phyloP scores from a whole-genome alignment of 2,329 filamentous ascomycete species.

The Cyclaneusma minus region DNA sequence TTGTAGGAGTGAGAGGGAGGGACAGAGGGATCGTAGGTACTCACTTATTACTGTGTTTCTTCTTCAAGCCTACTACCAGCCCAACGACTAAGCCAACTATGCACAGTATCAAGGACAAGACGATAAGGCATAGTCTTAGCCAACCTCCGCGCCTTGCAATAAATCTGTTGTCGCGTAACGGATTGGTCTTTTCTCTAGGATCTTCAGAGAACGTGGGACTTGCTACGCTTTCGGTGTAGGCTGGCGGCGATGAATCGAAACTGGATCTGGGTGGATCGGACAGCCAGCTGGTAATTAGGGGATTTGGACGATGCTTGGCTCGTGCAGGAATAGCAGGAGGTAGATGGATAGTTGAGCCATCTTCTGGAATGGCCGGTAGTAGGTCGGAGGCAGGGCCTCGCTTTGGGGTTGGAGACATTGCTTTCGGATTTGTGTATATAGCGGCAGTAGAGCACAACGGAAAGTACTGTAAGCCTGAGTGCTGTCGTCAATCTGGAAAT shows the following conservation, averaged over 20 bases:
- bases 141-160: constrained; percentile 18
- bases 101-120: constrained; percentile 9
- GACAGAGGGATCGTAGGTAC: constrained; percentile 1
- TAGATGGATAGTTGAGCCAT: too few relatives aligned
- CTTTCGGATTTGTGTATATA: too few relatives aligned
- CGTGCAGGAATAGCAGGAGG: constrained; percentile 10
- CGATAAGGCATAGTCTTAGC: constrained; percentile 12
- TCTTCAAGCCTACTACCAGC: constrained; percentile 16
- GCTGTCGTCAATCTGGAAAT: too few relatives aligned
- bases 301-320: constrained; percentile 10
- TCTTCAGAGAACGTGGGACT: constrained; percentile 9
- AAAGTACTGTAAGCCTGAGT: too few relatives aligned
- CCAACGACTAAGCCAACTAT: constrained; percentile 18
- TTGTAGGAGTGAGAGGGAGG: not conserved
- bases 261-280: constrained; percentile 6
- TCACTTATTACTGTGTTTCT: constrained; percentile 7
- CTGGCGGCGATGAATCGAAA: constrained; percentile 11
- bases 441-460: too few relatives aligned
- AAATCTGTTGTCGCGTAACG: constrained; percentile 9
- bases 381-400: too few relatives aligned
- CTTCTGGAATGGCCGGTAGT: too few relatives aligned
- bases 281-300: constrained; percentile 6
- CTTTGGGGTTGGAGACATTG: too few relatives aligned
- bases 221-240: constrained; percentile 12
- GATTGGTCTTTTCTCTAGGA: not conserved